Evolutionary conservation across 768 basidiomycete species (phyloP).

Genomic region (Hydnomerulius pinastri): DNA sequence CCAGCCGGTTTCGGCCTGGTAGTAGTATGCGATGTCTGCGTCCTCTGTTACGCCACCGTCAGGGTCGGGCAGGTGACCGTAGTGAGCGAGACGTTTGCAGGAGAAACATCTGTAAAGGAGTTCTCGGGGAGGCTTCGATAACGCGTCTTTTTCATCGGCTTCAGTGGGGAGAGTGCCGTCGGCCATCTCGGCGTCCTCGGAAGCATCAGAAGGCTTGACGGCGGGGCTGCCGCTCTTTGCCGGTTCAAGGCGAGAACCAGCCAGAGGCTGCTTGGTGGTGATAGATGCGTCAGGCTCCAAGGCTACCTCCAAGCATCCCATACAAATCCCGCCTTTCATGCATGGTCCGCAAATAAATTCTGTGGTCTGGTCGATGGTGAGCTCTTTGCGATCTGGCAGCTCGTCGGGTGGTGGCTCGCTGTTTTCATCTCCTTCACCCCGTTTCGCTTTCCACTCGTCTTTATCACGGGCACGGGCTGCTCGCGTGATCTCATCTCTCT

Average conservation of each 20-base stretch:
- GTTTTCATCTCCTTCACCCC: conserved; percentile 23
- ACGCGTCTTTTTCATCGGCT: conserved; percentile 11
- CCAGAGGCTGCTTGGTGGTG: conserved; percentile 14
- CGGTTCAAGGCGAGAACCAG: conserved; percentile 7
- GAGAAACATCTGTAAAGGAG: conserved; percentile 81
- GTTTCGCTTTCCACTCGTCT: conserved; percentile 37
- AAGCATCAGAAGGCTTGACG: not conserved
- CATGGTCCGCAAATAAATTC: conserved; percentile 81
- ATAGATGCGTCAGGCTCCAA: conserved; percentile 45
- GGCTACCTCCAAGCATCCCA: conserved; percentile 66
- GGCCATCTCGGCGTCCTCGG: conserved; percentile 38
- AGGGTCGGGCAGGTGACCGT: conserved; percentile 65
- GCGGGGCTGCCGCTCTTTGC: conserved; percentile 5
- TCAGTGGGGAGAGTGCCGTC: conserved; percentile 21
- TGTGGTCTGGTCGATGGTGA: conserved; percentile 61
- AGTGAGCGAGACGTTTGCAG: conserved; percentile 85
- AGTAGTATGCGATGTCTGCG: conserved; percentile 56
- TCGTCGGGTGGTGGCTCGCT: conserved; percentile 23
- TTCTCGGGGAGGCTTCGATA: conserved; percentile 32
- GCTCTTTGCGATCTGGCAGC: conserved; percentile 46
- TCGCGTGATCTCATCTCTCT: conserved; percentile 72
- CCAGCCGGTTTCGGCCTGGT: conserved; percentile 60
- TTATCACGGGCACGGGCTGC: conserved; percentile 59
- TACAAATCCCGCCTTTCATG: conserved; percentile 75
- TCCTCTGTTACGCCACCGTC: conserved; percentile 35